Conservation (phyloP, 116 monocot species). For the Posidonia oceanica region DNA sequence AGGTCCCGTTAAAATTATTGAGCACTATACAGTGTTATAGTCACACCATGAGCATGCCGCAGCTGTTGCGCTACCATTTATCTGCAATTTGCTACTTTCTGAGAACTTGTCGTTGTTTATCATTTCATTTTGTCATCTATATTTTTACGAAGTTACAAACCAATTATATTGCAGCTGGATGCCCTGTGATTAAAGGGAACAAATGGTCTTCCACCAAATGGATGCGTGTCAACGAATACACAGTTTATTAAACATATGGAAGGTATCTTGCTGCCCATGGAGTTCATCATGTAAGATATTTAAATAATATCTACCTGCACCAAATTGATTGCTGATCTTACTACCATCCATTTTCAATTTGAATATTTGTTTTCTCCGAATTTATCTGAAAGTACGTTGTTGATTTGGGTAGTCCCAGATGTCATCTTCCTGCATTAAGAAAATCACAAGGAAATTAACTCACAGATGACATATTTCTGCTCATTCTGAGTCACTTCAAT, state of each 20-base stretch:
- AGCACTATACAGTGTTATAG: too few species aligned
- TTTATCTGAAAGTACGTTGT: too few species aligned
- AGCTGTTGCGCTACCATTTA: background rate
- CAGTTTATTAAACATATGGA: background rate
- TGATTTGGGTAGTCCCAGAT: too few species aligned
- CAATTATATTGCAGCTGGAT: slow-evolving; percentile 15
- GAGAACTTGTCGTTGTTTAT: background rate
- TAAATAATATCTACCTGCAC: background rate
- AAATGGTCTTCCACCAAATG: slow-evolving; percentile 41
- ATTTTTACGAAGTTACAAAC: background rate
- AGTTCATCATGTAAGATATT: background rate
- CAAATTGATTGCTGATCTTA: too few species aligned
- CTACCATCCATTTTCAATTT: too few species aligned
- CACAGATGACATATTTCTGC: too few species aligned
- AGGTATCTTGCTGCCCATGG: background rate
- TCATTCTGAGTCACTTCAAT: too few species aligned
- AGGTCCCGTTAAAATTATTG: too few species aligned
- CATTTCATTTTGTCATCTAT: background rate
- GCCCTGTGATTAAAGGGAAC: slow-evolving; percentile 31
- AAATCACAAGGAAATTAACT: too few species aligned
- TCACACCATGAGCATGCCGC: too few species aligned
- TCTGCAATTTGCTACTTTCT: background rate
- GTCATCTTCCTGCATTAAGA: too few species aligned
- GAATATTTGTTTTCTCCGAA: too few species aligned
- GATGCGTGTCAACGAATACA: slow-evolving; percentile 28